These are phyloP conservation scores for Polyplosphaeria fusca DNA, from an alignment of 495 filamentous ascomycete species.

Conservation along the genomic window DNA sequence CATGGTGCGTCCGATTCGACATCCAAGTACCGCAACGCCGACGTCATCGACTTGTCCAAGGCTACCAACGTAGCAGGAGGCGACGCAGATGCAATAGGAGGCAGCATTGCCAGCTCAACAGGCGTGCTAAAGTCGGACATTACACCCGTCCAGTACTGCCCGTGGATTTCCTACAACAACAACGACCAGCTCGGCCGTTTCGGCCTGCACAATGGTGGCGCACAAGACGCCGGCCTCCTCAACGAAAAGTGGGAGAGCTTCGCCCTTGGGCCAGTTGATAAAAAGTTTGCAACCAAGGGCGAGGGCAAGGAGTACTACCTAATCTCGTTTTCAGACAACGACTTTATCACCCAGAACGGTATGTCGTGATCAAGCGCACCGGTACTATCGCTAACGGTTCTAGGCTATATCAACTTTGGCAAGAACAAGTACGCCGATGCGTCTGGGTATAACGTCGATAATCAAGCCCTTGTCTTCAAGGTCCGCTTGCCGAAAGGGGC, in stretches of 20 bases:
- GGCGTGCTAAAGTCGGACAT: slow-evolving; percentile 58
- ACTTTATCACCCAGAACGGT: slow-evolving; percentile 79
- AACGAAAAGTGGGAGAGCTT: slow-evolving; percentile 86
- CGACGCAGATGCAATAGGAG: slow-evolving; percentile 50
- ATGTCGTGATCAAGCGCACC: slow-evolving; percentile 22
- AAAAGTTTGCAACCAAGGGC: slow-evolving; percentile 30
- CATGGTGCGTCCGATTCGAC: slow-evolving; percentile 52
- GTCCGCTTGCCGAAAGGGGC: slow-evolving; percentile 52
- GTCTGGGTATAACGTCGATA: slow-evolving; percentile 63
- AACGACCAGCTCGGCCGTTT: slow-evolving; percentile 66
- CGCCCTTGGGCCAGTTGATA: slow-evolving; percentile 61
- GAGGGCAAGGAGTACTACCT: slow-evolving; percentile 61
- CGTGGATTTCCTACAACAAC: slow-evolving; percentile 71
- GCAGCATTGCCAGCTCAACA: slow-evolving; percentile 51
- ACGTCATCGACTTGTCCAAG: slow-evolving; percentile 64
- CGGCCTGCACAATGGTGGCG: slow-evolving; percentile 65
- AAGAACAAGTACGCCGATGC: slow-evolving; percentile 58
- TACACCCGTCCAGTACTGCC: slow-evolving; percentile 62
- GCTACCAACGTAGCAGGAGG: slow-evolving; percentile 65
- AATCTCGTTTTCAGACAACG: slow-evolving; percentile 70
- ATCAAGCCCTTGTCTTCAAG: slow-evolving; percentile 71
- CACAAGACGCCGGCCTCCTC: slow-evolving; percentile 52
- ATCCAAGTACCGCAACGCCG: slow-evolving; percentile 68
- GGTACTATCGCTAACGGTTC: not conserved
- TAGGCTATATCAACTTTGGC: slow-evolving; percentile 63